These are phyloP conservation scores for Volvariella surrecta DNA, from an alignment of 1,284 basidiomycete species.

Conservation along the genomic window DNA sequence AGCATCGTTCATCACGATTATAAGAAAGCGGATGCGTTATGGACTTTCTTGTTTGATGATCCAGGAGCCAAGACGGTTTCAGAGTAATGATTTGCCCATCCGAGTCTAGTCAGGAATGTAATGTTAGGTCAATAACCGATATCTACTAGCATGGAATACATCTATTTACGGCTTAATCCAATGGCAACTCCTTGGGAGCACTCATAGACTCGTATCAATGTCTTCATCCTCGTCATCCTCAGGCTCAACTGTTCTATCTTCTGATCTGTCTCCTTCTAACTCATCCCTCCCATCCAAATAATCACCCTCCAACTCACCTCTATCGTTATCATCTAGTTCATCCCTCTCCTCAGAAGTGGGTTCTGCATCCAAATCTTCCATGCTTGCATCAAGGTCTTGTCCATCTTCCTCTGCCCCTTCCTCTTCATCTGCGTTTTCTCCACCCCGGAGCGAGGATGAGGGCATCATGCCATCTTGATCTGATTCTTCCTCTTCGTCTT, in stretches of 20 bases:
- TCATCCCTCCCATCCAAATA: constrained; percentile 1
- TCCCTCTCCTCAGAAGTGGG: constrained; percentile 29
- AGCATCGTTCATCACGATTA: constrained; percentile 95
- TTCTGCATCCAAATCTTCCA: constrained; percentile 33
- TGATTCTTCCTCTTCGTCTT: constrained; percentile 44
- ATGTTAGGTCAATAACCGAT: not conserved
- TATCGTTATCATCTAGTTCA: constrained; percentile 7
- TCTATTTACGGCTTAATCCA: too few species aligned
- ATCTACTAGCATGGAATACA: constrained; percentile 1
- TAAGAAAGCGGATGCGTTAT: constrained; percentile 74
- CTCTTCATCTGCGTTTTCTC: constrained; percentile 45
- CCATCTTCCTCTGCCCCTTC: constrained; percentile 24
- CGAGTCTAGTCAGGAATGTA: constrained; percentile 5
- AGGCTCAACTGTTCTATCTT: too few species aligned
- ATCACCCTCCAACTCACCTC: constrained; percentile 7
- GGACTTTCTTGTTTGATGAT: constrained; percentile 68
- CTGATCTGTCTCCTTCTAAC: not conserved
- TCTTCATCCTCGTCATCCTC: too few species aligned
- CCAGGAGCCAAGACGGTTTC: not conserved
- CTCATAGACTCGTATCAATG: too few species aligned
- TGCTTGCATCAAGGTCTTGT: constrained; percentile 23
- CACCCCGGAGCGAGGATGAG: not conserved
- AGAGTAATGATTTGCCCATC: constrained; percentile 1
- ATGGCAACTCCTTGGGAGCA: too few species aligned
- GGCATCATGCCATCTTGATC: constrained; percentile 29